These are phyloP conservation scores for Podila minutissima DNA, from an alignment of 192 early-diverging fungal species.

Conservation along the genomic window DNA sequence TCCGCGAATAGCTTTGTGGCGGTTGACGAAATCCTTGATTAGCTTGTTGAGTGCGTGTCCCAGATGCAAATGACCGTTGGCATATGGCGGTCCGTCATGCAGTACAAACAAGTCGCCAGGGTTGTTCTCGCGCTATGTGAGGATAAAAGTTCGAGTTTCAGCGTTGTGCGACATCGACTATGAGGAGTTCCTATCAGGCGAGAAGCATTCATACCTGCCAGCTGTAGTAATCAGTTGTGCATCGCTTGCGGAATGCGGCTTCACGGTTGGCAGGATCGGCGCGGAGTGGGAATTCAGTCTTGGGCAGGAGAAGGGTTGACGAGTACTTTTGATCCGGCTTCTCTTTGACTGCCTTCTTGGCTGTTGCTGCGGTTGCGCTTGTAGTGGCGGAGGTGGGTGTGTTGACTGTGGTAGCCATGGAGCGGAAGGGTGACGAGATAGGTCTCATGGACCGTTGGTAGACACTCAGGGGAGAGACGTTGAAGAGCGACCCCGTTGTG, in stretches of 20 bases:
- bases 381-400: background rate
- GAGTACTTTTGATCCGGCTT: slow-evolving; percentile 55
- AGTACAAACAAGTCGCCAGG: slow-evolving; percentile 75
- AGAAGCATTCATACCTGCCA: slow-evolving; percentile 68
- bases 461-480: background rate
- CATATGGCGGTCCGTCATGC: slow-evolving; percentile 87
- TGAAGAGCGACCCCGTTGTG: background rate
- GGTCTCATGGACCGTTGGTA: background rate
- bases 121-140: slow-evolving; percentile 64
- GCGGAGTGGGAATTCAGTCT: slow-evolving; percentile 74
- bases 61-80: slow-evolving; percentile 78
- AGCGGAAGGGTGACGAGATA: slow-evolving; percentile 4
- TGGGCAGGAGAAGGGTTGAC: slow-evolving; percentile 75
- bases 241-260: slow-evolving; percentile 65
- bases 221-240: slow-evolving; percentile 70
- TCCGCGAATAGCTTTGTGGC: slow-evolving; percentile 77
- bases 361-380: background rate
- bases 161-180: background rate
- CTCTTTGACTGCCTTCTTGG: slow-evolving; percentile 16
- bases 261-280: slow-evolving; percentile 71
- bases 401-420: slow-evolving; percentile 16
- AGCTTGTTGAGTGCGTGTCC: slow-evolving; percentile 86
- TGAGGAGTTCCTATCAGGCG: no score
- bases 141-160: background rate
- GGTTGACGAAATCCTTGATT: slow-evolving; percentile 82